Conservation (phyloP, 2,329 filamentous ascomycete genomes). For the Cytospora piceae region DNA sequence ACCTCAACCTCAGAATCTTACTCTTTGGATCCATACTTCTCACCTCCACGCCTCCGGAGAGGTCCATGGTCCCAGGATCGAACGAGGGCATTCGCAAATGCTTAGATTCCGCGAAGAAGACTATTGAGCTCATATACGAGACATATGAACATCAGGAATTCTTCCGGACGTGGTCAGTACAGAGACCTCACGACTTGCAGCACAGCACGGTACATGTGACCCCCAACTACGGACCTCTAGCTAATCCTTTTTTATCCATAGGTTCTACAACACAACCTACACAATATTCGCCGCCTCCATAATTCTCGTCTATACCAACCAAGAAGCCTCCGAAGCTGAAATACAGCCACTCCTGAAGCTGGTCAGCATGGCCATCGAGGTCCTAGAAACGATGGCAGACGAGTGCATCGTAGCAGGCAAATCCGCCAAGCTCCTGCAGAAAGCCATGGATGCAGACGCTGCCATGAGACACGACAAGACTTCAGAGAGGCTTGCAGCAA, state of each 20-base stretch:
- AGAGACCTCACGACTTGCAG: not conserved
- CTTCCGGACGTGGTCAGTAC: constrained; percentile 37
- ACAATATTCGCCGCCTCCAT: constrained; percentile 38
- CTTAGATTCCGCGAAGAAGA: constrained; percentile 36
- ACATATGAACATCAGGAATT: constrained; percentile 39
- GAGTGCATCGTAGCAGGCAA: constrained; percentile 36
- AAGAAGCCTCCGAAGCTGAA: constrained; percentile 32
- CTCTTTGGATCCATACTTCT: constrained; percentile 37
- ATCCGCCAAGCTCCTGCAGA: constrained; percentile 36
- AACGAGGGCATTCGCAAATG: constrained; percentile 34
- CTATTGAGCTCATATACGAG: constrained; percentile 38
- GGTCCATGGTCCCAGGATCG: constrained; percentile 30
- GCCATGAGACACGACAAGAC: constrained; percentile 28
- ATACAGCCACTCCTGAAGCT: constrained; percentile 31
- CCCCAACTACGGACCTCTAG: not conserved
- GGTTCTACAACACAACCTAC: constrained; percentile 41
- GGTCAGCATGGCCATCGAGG: constrained; percentile 33
- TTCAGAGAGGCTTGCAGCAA: constrained; percentile 27
- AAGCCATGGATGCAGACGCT: constrained; percentile 33
- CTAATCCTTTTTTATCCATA: constrained; percentile 4
- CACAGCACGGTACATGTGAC: not conserved
- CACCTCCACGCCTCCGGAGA: constrained; percentile 31
- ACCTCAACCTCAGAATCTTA: constrained; percentile 37
- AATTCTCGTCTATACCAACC: constrained; percentile 37
- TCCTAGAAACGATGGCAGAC: constrained; percentile 30